Conservation (phyloP, 257 asterid genomes). For the Penstemon davidsonii region DNA sequence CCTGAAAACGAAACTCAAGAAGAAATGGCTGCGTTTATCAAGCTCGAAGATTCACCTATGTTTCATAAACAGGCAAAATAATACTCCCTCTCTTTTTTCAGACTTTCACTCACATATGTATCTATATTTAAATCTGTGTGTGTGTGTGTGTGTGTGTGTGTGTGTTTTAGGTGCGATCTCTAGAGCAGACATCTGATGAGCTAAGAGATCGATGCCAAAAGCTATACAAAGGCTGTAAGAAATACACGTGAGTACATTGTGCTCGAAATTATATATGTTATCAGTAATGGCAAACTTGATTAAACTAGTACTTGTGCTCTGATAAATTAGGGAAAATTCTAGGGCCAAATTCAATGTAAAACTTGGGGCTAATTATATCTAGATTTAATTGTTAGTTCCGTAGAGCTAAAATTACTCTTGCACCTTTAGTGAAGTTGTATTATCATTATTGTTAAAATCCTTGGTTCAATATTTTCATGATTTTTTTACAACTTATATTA, state of each 20-base stretch:
- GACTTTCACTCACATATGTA: neutral
- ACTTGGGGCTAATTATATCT: neutral
- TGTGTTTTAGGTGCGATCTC: slow-evolving; percentile 62
- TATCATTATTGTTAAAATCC: slow-evolving; percentile 5
- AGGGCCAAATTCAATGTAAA: neutral
- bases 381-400: neutral
- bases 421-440: neutral
- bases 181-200: slow-evolving; percentile 82
- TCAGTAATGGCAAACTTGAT: neutral
- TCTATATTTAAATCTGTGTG: neutral
- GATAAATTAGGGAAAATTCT: too few relatives aligned
- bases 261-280: slow-evolving; percentile 4
- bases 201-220: slow-evolving; percentile 90
- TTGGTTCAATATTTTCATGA: neutral
- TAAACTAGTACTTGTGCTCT: neutral
- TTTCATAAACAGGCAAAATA: slow-evolving; percentile 76
- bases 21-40: slow-evolving; percentile 71
- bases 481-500: neutral
- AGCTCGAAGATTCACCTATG: slow-evolving; percentile 98
- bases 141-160: neutral
- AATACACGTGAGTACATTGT: slow-evolving; percentile 70
- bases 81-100: neutral
- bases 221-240: slow-evolving; percentile 78
- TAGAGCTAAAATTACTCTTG: neutral
- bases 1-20: slow-evolving; percentile 19